Evolutionary conservation across 1,284 basidiomycete species (phyloP), one percentile per base, ranked within the genome.

Genomic region (Ganoderma lingzhi): DNA sequence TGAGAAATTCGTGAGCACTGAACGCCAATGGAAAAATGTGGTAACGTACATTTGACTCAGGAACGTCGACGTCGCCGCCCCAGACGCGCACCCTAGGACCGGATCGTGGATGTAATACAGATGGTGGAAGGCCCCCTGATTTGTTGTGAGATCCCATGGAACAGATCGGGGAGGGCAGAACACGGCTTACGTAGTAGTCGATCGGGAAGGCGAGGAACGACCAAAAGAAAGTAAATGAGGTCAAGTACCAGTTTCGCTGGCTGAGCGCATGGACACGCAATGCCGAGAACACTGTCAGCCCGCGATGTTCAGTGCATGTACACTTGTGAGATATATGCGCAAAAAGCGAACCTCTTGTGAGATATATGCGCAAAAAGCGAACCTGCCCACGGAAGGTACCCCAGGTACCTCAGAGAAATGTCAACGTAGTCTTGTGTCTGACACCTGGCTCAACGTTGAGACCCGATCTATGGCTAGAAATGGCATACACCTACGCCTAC

Each of bases 371-470:
- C 2, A 39, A 2, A n/a, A 23, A 19, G 39, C 37, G n/a, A 14
- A 59, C 56, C 56, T 59, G 56, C 56, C 56, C 56, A 59, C 12
- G 56, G 56, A 39, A 59, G 35, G 37, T 59, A 59, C 35, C 23
- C 37, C 35, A 59, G 37, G 35, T 59, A 59, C 32, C 35, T 59
- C 6, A 23, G 17, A n/a, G 32, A 35, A 35, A 39, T 59, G 56
- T 39, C 56, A 19, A 59, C 9, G 37, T 59, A 39, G 56, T 39
- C 15, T 19, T 59, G 56, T 2, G 35, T 39, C 35, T 23, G 35
- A 12, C 37, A 59, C 17, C 56, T 59, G 12, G 10, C 56, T 23
- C 8, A 2, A 39, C n/a, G 19, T 59, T n/a, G 4, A 32, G 10
- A 37, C 14, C 19, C 9, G 35, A n/a, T 23, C n/a, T 19, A 39